Percentiles rank a stretch among this genome's conserved stretches.
Conservation (phyloP, 2,329 filamentous ascomycete species). For the Erysiphe pulchra region DNA sequence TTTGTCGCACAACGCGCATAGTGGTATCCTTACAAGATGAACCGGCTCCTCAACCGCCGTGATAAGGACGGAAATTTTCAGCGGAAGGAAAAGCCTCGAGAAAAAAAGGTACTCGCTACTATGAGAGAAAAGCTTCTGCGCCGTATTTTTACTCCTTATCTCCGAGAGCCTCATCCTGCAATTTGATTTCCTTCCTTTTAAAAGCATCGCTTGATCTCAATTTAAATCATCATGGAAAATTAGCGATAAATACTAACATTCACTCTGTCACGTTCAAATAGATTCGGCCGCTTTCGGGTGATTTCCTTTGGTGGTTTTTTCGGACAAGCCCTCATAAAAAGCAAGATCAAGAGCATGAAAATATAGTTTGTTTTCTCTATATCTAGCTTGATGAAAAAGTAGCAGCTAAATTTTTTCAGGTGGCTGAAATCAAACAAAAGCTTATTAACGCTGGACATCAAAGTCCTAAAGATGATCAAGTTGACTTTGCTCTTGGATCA, state of each 20-base stretch:
- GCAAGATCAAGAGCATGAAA: slow-evolving; percentile 25
- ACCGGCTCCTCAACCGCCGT: slow-evolving; percentile 43
- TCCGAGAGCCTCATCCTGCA: too few species aligned
- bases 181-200: too few species aligned
- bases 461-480: slow-evolving; percentile 32
- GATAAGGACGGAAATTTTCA: slow-evolving; percentile 30
- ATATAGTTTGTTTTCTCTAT: slow-evolving; percentile 10
- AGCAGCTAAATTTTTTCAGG: slow-evolving; percentile 13
- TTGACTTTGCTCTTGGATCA: slow-evolving; percentile 32
- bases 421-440: slow-evolving; percentile 25
- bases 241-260: slow-evolving; percentile 6
- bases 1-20: background rate
- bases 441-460: slow-evolving; percentile 26
- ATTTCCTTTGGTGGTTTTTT: slow-evolving; percentile 38
- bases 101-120: slow-evolving; percentile 16
- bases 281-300: slow-evolving; percentile 26
- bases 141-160: background rate
- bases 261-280: slow-evolving; percentile 11
- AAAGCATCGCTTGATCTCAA: background rate
- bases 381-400: background rate
- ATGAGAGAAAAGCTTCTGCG: slow-evolving; percentile 15
- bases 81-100: slow-evolving; percentile 27
- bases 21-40: slow-evolving; percentile 17
- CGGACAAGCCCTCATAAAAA: slow-evolving; percentile 32
- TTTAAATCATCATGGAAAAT: background rate